A percentile compares a stretch with the other conserved stretches of the same genome.
Conservation (phyloP, 176 grass and related monocot species). For the Miscanthus lutarioriparius region DNA sequence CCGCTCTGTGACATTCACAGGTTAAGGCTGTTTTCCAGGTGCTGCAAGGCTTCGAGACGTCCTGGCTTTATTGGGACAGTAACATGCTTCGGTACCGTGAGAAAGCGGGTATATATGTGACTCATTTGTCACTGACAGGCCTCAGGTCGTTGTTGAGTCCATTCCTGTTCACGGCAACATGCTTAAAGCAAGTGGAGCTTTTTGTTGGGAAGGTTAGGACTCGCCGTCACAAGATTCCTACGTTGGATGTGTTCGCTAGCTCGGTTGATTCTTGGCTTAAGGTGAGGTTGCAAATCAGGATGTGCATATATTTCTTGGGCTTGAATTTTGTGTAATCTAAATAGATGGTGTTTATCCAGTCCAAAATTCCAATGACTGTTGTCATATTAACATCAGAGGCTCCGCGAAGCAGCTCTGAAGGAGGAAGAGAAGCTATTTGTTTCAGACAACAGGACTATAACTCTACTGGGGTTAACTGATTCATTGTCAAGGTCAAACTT, state of each 20-base stretch:
- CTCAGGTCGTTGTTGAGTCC: conserved; percentile 49
- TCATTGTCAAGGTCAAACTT: conserved; percentile 75
- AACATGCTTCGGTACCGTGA: conserved; percentile 38
- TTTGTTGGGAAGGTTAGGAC: conserved; percentile 56
- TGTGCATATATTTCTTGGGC: background rate
- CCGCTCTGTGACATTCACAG: conserved; percentile 29
- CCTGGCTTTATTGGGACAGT: conserved; percentile 63
- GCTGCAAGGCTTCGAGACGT: conserved; percentile 70
- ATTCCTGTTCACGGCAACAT: conserved; percentile 68
- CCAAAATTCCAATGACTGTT: conserved; percentile 13
- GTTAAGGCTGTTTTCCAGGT: conserved; percentile 71
- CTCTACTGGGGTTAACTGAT: conserved; percentile 72
- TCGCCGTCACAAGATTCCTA: conserved; percentile 31
- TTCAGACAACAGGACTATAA: conserved; percentile 46
- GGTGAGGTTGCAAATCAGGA: conserved; percentile 49
- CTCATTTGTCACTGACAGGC: conserved; percentile 63
- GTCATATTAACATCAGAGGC: conserved; percentile 56
- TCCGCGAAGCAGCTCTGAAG: conserved; percentile 70
- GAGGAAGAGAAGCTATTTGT: conserved; percentile 62
- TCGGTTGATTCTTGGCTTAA: conserved; percentile 75
- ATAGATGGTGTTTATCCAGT: conserved; percentile 1
- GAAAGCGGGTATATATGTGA: conserved; percentile 56
- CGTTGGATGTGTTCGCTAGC: conserved; percentile 69
- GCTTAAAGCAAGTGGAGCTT: conserved; percentile 85
- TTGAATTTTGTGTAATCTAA: background rate